These are phyloP conservation scores for Penicillium herquei DNA, from an alignment of 495 filamentous ascomycete species.

Conservation along the genomic window DNA sequence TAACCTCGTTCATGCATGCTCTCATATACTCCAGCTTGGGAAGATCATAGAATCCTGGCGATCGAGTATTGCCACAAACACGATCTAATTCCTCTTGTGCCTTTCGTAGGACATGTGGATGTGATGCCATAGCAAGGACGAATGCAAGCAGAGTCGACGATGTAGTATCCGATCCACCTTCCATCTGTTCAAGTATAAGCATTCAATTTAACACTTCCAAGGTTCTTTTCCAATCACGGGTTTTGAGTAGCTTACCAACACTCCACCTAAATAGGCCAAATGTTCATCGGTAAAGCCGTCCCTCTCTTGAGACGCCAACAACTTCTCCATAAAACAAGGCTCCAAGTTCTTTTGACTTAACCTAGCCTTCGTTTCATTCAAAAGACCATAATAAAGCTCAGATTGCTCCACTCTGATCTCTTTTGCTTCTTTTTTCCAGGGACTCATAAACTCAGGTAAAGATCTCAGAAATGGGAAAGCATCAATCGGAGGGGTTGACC, in stretches of 20 bases:
- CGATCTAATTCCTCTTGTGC: slow-evolving; percentile 48
- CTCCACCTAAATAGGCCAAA: background rate
- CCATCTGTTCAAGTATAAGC: background rate
- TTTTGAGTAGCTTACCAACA: background rate
- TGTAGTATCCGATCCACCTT: slow-evolving; percentile 3
- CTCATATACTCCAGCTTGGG: slow-evolving; percentile 30
- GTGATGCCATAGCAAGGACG: slow-evolving; percentile 31
- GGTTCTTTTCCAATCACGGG: background rate
- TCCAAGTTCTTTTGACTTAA: background rate
- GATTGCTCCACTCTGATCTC: background rate
- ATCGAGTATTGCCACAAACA: slow-evolving; percentile 20
- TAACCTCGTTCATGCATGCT: slow-evolving; percentile 33
- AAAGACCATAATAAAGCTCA: background rate
- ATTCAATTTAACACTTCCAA: background rate
- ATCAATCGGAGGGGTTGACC: background rate
- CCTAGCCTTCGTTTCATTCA: background rate
- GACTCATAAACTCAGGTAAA: slow-evolving; percentile 1
- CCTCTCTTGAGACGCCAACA: background rate
- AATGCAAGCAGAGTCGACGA: slow-evolving; percentile 16
- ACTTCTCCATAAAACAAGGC: slow-evolving; percentile 1
- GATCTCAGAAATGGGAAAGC: background rate
- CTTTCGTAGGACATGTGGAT: slow-evolving; percentile 38
- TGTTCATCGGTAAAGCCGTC: background rate
- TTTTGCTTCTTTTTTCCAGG: background rate
- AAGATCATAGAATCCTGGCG: slow-evolving; percentile 19